phyloP scores from a whole-genome alignment of 2,329 filamentous ascomycete species.

The Cercospora sp. region DNA sequence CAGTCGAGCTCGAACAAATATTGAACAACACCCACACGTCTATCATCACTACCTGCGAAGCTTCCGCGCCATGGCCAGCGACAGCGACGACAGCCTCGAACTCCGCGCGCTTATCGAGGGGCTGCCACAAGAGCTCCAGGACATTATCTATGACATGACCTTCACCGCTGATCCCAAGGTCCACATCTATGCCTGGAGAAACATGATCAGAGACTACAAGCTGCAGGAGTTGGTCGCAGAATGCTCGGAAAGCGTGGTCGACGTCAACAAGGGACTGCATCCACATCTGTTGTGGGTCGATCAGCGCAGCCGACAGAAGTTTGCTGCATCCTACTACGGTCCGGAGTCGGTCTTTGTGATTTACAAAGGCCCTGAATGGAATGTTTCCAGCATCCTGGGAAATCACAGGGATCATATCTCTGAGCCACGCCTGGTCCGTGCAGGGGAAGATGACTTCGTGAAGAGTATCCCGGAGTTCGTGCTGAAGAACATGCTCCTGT shows the following conservation, averaged over 20 bases:
- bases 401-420: neutral
- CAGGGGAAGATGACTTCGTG: no score
- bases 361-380: accelerated
- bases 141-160: neutral
- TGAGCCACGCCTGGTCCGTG: neutral
- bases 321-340: neutral
- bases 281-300: neutral
- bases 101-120: neutral
- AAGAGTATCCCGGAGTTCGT: no score
- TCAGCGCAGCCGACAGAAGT: neutral
- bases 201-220: neutral
- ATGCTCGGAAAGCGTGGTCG: neutral
- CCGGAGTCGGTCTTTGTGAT: neutral
- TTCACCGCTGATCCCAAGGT: neutral
- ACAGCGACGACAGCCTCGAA: neutral
- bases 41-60: neutral
- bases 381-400: neutral
- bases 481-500: neutral
- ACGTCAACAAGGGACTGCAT: neutral
- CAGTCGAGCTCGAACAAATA: no score
- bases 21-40: neutral
- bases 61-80: neutral
- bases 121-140: neutral
- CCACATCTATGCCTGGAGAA: neutral
- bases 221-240: neutral